phyloP scores from a whole-genome alignment of 768 basidiomycete genomes.

The Boletus reticulatus region DNA sequence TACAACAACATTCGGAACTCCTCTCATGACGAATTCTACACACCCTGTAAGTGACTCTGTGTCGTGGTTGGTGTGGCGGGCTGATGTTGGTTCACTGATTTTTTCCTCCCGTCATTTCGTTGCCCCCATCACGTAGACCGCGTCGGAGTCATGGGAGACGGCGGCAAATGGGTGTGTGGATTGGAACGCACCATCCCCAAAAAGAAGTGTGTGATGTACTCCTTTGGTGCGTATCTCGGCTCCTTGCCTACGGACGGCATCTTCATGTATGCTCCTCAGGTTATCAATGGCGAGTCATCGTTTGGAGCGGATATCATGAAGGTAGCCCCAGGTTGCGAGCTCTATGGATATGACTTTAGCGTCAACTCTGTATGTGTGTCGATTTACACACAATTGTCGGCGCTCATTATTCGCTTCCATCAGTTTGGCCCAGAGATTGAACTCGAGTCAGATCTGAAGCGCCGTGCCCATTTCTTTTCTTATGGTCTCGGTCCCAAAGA shows the following conservation, averaged over 20 bases:
- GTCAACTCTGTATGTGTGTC: too few relatives aligned
- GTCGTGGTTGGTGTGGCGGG: too few relatives aligned
- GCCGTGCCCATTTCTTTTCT: conserved; percentile 44
- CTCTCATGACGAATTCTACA: too few relatives aligned
- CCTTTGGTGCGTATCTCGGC: conserved; percentile 37
- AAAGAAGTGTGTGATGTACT: conserved; percentile 47
- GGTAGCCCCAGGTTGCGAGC: too few relatives aligned
- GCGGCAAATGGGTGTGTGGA: conserved; percentile 51
- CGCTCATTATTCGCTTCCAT: too few relatives aligned
- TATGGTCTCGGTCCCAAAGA: conserved; percentile 45
- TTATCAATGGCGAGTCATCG: conserved; percentile 49
- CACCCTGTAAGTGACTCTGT: too few relatives aligned
- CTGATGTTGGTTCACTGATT: too few relatives aligned
- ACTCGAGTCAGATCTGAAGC: conserved; percentile 23
- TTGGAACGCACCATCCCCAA: conserved; percentile 45
- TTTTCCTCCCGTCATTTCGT: too few relatives aligned
- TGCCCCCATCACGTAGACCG: conserved; percentile 51
- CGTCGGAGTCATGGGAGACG: conserved; percentile 49
- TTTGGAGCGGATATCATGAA: conserved; percentile 50
- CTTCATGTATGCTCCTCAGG: conserved; percentile 28
- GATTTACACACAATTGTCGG: too few relatives aligned
- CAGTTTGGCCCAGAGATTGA: conserved; percentile 48
- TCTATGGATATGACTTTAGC: too few relatives aligned
- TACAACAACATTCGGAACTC: too few relatives aligned
- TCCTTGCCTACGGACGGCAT: not conserved